Percentiles rank a stretch among this genome's conserved stretches.
These are phyloP conservation scores for Aspergillus brasiliensis DNA, from an alignment of 2,329 filamentous ascomycete species.

Conservation along the genomic window DNA sequence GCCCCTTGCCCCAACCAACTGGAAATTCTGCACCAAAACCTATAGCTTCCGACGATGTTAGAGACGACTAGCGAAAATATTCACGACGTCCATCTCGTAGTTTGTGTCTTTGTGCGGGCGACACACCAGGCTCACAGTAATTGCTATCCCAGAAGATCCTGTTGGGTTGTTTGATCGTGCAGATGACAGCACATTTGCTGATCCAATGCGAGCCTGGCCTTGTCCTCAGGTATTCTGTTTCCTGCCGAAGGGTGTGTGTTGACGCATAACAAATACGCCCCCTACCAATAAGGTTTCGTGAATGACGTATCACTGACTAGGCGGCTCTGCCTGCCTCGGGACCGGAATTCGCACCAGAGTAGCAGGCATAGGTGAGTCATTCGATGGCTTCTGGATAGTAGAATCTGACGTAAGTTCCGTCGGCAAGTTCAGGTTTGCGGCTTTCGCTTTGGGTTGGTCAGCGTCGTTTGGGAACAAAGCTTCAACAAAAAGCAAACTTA, in stretches of 20 bases:
- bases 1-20: too few relatives aligned
- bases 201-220: too few relatives aligned
- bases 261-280: not conserved
- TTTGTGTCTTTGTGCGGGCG: too few relatives aligned
- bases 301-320: not conserved
- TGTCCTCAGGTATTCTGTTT: too few relatives aligned
- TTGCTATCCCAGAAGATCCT: too few relatives aligned
- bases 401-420: slow-evolving; percentile 16
- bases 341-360: slow-evolving; percentile 48
- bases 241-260: not conserved
- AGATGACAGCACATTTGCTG: too few relatives aligned
- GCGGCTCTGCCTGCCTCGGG: slow-evolving; percentile 24
- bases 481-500: slow-evolving; percentile 42
- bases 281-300: not conserved
- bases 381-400: slow-evolving; percentile 59
- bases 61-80: too few relatives aligned
- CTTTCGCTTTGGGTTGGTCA: slow-evolving; percentile 27
- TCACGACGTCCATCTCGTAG: too few relatives aligned
- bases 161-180: too few relatives aligned
- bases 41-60: too few relatives aligned
- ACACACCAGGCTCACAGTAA: too few relatives aligned
- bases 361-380: slow-evolving; percentile 57
- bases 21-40: too few relatives aligned
- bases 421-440: slow-evolving; percentile 23
- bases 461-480: not conserved